A percentile compares a stretch with the other conserved stretches of the same genome.
These are phyloP conservation scores for Colletotrichum incanum DNA, from an alignment of 2,329 filamentous ascomycete genomes.

Conservation along the genomic window DNA sequence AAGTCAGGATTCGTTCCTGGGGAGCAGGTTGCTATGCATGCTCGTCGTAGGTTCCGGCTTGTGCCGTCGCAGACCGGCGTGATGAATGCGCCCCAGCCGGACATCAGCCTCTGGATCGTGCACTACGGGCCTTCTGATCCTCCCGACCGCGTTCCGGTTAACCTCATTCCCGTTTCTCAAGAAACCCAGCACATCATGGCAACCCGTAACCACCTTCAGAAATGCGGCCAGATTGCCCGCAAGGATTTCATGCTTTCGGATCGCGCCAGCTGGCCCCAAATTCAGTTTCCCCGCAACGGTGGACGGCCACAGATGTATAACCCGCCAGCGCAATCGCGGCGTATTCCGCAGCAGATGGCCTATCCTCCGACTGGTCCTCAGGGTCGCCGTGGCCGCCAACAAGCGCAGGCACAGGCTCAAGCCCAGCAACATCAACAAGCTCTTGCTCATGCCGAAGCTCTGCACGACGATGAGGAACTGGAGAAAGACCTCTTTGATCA, in stretches of 20 bases:
- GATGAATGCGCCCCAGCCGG: conserved; percentile 78
- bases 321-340: conserved; percentile 59
- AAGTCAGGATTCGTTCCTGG: conserved; percentile 84
- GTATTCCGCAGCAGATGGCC: conserved; percentile 73
- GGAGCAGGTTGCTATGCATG: conserved; percentile 83
- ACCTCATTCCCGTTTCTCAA: conserved; percentile 75
- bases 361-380: conserved; percentile 69
- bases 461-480: conserved; percentile 86
- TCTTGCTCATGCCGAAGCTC: conserved; percentile 47
- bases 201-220: conserved; percentile 76
- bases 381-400: conserved; percentile 46
- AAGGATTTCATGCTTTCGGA: conserved; percentile 97
- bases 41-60: conserved; percentile 89
- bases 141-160: conserved; percentile 79
- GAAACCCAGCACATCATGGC: conserved; percentile 74
- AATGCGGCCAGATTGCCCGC: conserved; percentile 84
- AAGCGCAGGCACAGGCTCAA: conserved; percentile 56
- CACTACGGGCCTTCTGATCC: conserved; percentile 88
- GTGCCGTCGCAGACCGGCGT: conserved; percentile 79
- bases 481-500: conserved; percentile 88
- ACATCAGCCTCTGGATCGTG: conserved; percentile 90
- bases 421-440: conserved; percentile 43
- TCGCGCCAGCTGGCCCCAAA: conserved; percentile 89
- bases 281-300: conserved; percentile 77
- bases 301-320: conserved; percentile 66